phyloP scores from a whole-genome alignment of 495 filamentous ascomycete species.

The Penicillium roqueforti region DNA sequence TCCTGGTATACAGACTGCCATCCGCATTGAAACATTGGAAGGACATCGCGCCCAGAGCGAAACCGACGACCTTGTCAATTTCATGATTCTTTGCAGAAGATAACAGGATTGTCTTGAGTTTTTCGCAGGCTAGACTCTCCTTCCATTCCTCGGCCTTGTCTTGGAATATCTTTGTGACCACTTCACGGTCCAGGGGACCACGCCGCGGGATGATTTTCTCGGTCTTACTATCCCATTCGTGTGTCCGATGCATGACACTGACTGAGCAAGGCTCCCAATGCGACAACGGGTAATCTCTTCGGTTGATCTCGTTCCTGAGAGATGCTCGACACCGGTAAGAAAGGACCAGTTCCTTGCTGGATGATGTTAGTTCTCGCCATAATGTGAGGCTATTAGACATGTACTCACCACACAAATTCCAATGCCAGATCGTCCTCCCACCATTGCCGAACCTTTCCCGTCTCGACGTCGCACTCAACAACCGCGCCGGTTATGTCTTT shows the following conservation, averaged over 20 bases:
- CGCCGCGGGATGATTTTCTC: background rate
- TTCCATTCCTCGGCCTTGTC: slow-evolving; percentile 4
- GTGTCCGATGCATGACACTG: background rate
- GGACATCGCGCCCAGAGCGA: slow-evolving; percentile 14
- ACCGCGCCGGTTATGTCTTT: slow-evolving; percentile 11
- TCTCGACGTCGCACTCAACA: slow-evolving; percentile 6
- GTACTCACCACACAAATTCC: slow-evolving; percentile 7
- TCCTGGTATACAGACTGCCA: background rate
- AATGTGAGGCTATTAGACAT: background rate
- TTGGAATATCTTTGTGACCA: background rate
- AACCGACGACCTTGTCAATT: slow-evolving; percentile 12
- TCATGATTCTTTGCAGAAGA: slow-evolving; percentile 2
- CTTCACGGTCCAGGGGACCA: background rate
- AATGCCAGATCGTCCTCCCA: background rate
- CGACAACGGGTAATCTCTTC: background rate
- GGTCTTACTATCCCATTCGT: background rate
- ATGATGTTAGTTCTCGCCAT: background rate
- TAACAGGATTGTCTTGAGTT: slow-evolving; percentile 7
- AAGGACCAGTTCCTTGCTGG: slow-evolving; percentile 8
- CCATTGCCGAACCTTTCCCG: background rate
- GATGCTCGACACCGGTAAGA: slow-evolving; percentile 9
- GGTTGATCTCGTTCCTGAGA: slow-evolving; percentile 7
- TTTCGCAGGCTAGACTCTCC: slow-evolving; percentile 4
- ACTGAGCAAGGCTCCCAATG: slow-evolving; percentile 1
- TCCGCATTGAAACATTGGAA: background rate